Conservation (phyloP, 352 stramenopile genomes). For the Plasmopara viticola region DNA sequence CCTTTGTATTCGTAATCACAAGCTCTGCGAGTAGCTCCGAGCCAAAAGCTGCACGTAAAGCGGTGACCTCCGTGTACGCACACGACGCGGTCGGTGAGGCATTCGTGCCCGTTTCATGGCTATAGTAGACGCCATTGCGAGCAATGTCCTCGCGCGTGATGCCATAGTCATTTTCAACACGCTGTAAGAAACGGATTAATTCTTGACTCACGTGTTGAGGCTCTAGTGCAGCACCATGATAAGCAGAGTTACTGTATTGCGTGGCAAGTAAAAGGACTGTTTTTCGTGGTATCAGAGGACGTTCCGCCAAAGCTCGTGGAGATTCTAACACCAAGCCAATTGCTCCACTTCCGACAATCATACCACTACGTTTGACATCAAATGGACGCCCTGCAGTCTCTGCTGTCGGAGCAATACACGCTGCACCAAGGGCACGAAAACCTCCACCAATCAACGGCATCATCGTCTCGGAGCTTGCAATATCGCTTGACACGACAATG, state of each 20-base stretch:
- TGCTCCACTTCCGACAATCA: conserved; percentile 91
- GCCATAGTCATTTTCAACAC: conserved; percentile 87
- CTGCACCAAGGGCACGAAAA: conserved; percentile 92
- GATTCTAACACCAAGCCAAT: conserved; percentile 80
- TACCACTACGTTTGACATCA: conserved; percentile 88
- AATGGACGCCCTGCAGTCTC: conserved; percentile 88
- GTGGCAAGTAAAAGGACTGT: conserved; percentile 85
- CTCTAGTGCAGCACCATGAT: conserved; percentile 92
- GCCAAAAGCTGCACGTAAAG: conserved; percentile 60
- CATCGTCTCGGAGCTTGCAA: conserved; percentile 85
- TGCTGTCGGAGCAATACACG: conserved; percentile 73
- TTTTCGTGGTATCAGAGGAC: conserved; percentile 9
- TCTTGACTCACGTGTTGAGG: conserved; percentile 91
- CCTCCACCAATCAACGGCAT: conserved; percentile 93
- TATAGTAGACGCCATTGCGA: conserved; percentile 93
- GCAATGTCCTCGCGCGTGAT: conserved; percentile 90
- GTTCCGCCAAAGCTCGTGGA: conserved; percentile 23
- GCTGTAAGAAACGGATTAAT: conserved; percentile 83
- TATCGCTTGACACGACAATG: conserved; percentile 92
- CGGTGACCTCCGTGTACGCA: conserved; percentile 89
- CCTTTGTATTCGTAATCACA: conserved; percentile 90
- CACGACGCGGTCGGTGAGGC: conserved; percentile 88
- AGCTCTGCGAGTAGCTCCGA: conserved; percentile 65
- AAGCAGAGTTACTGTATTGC: conserved; percentile 94
- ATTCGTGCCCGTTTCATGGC: conserved; percentile 96